Evolutionary conservation across 257 asterid genomes (phyloP), one percentile per base, ranked within the genome.

Genomic region (Solanum ossicruentum): DNA sequence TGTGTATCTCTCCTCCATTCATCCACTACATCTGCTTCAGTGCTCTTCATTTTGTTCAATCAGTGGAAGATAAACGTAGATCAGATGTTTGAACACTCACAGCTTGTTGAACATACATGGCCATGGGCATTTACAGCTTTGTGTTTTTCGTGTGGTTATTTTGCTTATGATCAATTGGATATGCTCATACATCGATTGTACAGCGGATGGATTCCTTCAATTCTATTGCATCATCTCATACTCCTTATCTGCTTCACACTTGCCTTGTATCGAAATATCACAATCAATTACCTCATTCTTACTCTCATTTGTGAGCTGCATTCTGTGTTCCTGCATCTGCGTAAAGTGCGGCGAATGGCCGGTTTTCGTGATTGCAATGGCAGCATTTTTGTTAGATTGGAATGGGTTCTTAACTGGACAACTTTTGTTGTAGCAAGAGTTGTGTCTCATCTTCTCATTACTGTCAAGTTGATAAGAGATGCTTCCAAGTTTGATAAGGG

Each of bases 131-230:
- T 91, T 88, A 86, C 90, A 54, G 95, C 93, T 85, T 86, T 94
- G 78, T 93, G 98, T 89, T 88, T 96, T 88, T 96, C 98, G 12
- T 87, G 90, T 85, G 98, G 98, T 61, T 96, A 96, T 86, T 96
- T 96, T 88, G 99, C 99, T 41, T 96, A 96, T 84, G 99, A 96
- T 88, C 99, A 96, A 87, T 90, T 88, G 91, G 98, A 96, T 88
- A 96, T 96, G 98, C 84, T 95, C 89, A 86, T 90, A 26, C 78
- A 93, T 84, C 87, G 91, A 39, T 81, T 96, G 82, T 93, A 96
- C 85, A 93, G 92, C 58, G 98, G 97, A 65, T 87, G 89, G 89
- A 91, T 92, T 87, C 99, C 98, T 78, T 90, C 98, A 7, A 93
- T 96, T 81, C 87, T 93, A 57, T 89, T 91, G 82, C 99, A 96